phyloP scores from a whole-genome alignment of 208 protist species.

The Leptomonas seymouri region DNA sequence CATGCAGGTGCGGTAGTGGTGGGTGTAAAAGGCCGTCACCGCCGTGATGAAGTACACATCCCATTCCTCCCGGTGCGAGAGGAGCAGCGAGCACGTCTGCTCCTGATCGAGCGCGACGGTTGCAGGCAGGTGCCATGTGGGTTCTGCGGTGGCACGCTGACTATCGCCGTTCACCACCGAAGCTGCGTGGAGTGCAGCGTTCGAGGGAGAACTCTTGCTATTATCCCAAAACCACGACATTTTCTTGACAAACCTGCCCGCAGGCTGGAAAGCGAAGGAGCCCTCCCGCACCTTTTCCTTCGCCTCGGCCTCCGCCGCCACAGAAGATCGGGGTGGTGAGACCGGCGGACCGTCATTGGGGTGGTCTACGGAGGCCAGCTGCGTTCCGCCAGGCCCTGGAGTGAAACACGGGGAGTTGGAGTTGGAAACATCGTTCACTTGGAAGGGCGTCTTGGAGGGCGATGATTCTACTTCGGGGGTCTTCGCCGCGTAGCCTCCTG shows the following conservation, averaged over 20 bases:
- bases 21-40: constrained; percentile 52
- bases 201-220: not conserved
- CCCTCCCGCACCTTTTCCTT: not conserved
- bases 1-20: constrained; percentile 70
- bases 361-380: not conserved
- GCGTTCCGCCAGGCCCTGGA: not conserved
- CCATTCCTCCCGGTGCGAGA: constrained; percentile 52
- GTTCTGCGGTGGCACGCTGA: not conserved
- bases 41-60: constrained; percentile 66
- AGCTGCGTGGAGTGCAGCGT: not conserved
- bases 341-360: not conserved
- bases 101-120: constrained; percentile 27
- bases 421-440: not conserved
- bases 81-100: constrained; percentile 44
- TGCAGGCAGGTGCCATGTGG: constrained; percentile 13
- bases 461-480: too few species aligned
- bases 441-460: not conserved
- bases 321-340: not conserved
- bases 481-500: not conserved
- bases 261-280: not conserved
- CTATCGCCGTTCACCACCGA: not conserved
- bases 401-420: not conserved
- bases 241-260: constrained; percentile 6
- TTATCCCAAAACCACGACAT: constrained; percentile 17
- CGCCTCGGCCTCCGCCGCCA: not conserved